Evolutionary conservation across 2,329 filamentous ascomycete species (phyloP).

Genomic region (Nigrospora osmanthi): DNA sequence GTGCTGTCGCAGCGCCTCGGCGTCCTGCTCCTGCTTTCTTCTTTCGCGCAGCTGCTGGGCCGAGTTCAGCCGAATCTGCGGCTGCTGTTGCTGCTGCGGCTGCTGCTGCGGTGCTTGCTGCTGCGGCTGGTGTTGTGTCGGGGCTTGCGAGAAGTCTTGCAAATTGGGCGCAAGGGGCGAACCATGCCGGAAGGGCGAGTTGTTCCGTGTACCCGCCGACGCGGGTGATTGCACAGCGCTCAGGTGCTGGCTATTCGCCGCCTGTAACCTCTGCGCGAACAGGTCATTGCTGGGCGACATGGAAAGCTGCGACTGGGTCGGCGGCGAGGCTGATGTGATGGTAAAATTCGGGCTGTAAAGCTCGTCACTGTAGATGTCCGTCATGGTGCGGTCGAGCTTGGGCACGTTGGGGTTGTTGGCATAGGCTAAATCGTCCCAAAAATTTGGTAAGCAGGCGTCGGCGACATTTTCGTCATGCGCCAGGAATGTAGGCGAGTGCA

Average conservation of each 20-base stretch:
- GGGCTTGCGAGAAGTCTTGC: conserved; percentile 32
- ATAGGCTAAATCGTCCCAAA: conserved; percentile 46
- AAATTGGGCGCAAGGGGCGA: conserved; percentile 50
- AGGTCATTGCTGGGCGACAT: conserved; percentile 50
- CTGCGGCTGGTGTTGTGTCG: conserved; percentile 20
- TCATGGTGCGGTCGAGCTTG: conserved; percentile 79
- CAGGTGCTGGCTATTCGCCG: conserved; percentile 67
- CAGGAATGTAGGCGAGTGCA: conserved; percentile 8
- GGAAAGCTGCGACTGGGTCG: conserved; percentile 33
- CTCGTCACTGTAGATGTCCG: conserved; percentile 77
- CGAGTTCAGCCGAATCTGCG: conserved; percentile 38
- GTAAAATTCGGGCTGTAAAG: conserved; percentile 67
- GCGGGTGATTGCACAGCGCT: conserved; percentile 47
- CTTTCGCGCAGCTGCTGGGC: conserved; percentile 55
- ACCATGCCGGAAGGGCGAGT: conserved; percentile 74
- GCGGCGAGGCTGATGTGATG: conserved; percentile 47
- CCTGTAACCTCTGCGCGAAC: conserved; percentile 69
- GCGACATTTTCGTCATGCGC: conserved; percentile 25
- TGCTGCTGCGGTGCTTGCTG: conserved; percentile 51
- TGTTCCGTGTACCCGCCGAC: conserved; percentile 48
- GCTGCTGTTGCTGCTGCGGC: conserved; percentile 16
- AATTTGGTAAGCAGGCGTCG: conserved; percentile 61
- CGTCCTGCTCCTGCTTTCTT: conserved; percentile 52
- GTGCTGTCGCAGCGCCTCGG: conserved; percentile 34
- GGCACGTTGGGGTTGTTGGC: conserved; percentile 41